Conservation (phyloP, 257 asterid genomes). For the Primulina eburnea region DNA sequence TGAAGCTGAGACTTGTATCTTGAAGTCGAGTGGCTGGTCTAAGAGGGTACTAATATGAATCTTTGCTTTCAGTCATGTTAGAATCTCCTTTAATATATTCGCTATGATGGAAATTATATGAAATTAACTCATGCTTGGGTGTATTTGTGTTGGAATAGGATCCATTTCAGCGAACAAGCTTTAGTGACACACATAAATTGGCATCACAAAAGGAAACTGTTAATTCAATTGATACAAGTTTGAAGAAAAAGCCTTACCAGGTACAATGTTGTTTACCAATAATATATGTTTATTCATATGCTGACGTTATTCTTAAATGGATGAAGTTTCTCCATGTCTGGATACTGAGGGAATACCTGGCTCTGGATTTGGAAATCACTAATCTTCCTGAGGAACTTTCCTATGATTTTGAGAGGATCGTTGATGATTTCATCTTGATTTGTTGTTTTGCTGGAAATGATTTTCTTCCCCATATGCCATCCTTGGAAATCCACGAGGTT, state of each 20-base stretch:
- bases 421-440: constrained; percentile 61
- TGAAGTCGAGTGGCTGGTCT: no score
- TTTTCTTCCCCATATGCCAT: constrained; percentile 60
- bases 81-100: no score
- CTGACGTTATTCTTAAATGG: background rate
- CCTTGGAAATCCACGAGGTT: constrained; percentile 61
- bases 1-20: background rate
- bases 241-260: constrained; percentile 22
- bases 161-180: constrained; percentile 6
- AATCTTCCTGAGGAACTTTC: constrained; percentile 32
- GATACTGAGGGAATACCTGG: constrained; percentile 53
- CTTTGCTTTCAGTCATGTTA: no score
- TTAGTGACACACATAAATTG: background rate
- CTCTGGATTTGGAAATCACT: constrained; percentile 39
- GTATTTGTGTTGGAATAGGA: no score
- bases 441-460: constrained; percentile 74
- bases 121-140: no score
- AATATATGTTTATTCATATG: background rate
- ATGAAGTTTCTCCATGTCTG: constrained; percentile 52
- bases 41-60: no score
- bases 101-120: no score
- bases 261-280: constrained; percentile 3
- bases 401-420: constrained; percentile 41
- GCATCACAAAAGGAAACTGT: background rate
- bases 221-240: background rate